Percentiles rank a stretch among this genome's conserved stretches.
Evolutionary conservation across 2,329 filamentous ascomycete species (phyloP).

Genomic region (Fusarium nematophilum): DNA sequence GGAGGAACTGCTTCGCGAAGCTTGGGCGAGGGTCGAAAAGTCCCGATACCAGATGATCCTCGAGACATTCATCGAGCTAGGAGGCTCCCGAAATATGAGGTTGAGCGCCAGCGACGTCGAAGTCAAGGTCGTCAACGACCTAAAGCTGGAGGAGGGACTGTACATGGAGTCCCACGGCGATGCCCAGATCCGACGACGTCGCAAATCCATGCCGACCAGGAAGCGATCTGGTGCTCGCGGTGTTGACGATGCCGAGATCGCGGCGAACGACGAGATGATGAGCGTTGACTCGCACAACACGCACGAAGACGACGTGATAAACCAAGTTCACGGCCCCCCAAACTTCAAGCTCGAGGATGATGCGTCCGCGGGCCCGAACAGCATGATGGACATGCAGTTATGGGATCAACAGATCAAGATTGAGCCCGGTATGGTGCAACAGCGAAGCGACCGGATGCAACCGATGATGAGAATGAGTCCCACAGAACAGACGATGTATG

Average conservation of each 20-base stretch:
- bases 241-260: constrained; percentile 38
- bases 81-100: constrained; percentile 60
- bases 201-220: constrained; percentile 50
- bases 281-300: constrained; percentile 48
- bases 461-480: constrained; percentile 38
- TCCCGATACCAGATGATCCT: constrained; percentile 57
- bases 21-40: constrained; percentile 55
- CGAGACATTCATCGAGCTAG: constrained; percentile 59
- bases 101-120: constrained; percentile 64
- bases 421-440: constrained; percentile 38
- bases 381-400: constrained; percentile 45
- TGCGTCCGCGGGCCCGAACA: constrained; percentile 30
- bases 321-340: constrained; percentile 44
- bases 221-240: constrained; percentile 41
- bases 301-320: constrained; percentile 51
- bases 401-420: constrained; percentile 48
- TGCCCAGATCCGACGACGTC: constrained; percentile 53
- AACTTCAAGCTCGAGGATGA: constrained; percentile 44
- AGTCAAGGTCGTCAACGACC: constrained; percentile 60
- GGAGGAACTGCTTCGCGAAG: constrained; percentile 55
- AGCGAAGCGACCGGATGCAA: constrained; percentile 36
- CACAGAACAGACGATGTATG: constrained; percentile 35
- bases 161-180: constrained; percentile 55
- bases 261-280: constrained; percentile 56
- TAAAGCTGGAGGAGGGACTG: constrained; percentile 53